A percentile compares a stretch with the other conserved stretches of the same genome.
Conservation (phyloP, 2,329 filamentous ascomycete species). For the Drechslera avenae region DNA sequence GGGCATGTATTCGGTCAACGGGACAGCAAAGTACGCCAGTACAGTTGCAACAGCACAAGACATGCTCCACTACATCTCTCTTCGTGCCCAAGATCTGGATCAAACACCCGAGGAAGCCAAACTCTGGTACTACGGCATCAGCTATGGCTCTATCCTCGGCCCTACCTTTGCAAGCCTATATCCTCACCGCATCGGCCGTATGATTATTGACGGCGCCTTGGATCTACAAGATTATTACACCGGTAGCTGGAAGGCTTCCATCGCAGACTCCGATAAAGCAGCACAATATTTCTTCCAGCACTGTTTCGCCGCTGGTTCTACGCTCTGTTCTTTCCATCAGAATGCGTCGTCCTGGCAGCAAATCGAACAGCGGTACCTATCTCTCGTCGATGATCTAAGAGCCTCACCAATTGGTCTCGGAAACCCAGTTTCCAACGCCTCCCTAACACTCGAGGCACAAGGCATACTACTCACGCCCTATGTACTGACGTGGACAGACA, state of each 20-base stretch:
- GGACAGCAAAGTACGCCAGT: slow-evolving; percentile 34
- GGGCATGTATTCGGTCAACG: slow-evolving; percentile 17
- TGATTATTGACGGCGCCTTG: slow-evolving; percentile 52
- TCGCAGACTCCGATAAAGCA: slow-evolving; percentile 61
- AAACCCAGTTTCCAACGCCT: not conserved
- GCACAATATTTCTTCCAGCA: slow-evolving; percentile 60
- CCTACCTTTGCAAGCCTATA: slow-evolving; percentile 55
- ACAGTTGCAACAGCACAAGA: slow-evolving; percentile 40
- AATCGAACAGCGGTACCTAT: slow-evolving; percentile 19
- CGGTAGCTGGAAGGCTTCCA: slow-evolving; percentile 38
- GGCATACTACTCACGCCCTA: not conserved
- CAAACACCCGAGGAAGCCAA: slow-evolving; percentile 33
- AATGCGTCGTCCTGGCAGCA: slow-evolving; percentile 20
- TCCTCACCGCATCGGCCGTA: slow-evolving; percentile 50
- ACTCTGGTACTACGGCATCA: slow-evolving; percentile 50
- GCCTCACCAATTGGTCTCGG: not conserved
- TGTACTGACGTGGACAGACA: not conserved
- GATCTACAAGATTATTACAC: slow-evolving; percentile 55
- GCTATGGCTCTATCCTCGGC: slow-evolving; percentile 55
- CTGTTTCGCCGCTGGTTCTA: slow-evolving; percentile 57
- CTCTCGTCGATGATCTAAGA: not conserved
- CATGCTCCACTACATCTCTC: slow-evolving; percentile 36
- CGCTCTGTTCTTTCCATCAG: slow-evolving; percentile 20
- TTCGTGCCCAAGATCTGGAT: slow-evolving; percentile 20
- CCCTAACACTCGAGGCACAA: not conserved